Evolutionary conservation across 352 stramenopile species (phyloP).

Genomic region (Phytophthora boehmeriae): DNA sequence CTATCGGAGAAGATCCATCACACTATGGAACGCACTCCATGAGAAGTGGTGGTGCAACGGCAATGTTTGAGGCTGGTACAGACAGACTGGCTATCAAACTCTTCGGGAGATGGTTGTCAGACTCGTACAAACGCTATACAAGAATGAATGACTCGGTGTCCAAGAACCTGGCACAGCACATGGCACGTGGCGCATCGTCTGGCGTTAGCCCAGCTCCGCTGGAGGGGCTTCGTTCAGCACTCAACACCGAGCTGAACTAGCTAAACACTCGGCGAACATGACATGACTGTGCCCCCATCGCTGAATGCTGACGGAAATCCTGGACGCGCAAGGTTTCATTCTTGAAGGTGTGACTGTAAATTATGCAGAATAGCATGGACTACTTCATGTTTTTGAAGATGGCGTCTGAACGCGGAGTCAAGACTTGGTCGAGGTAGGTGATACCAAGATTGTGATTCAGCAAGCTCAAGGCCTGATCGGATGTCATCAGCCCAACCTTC

Average conservation of each 20-base stretch:
- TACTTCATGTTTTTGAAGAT: no score
- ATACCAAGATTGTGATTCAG: no score
- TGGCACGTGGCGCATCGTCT: background rate
- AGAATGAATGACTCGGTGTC: background rate
- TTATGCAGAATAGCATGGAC: no score
- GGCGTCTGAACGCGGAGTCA: no score
- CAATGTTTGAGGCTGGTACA: background rate
- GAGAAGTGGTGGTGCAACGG: constrained; percentile 7
- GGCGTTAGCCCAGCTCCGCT: background rate
- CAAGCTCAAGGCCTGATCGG: no score
- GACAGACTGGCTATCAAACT: background rate
- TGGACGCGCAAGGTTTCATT: no score
- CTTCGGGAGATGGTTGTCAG: background rate
- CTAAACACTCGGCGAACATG: background rate
- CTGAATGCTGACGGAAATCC: no score
- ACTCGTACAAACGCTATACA: background rate
- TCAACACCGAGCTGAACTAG: background rate
- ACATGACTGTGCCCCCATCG: background rate
- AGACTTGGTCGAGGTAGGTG: no score
- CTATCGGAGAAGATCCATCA: background rate
- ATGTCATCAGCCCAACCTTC: no score
- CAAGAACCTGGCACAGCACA: background rate
- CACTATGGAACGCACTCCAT: constrained; percentile 5
- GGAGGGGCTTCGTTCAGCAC: background rate
- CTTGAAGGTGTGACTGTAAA: no score